phyloP scores from a whole-genome alignment of 306 rosid species.

The Biancaea sappan region DNA sequence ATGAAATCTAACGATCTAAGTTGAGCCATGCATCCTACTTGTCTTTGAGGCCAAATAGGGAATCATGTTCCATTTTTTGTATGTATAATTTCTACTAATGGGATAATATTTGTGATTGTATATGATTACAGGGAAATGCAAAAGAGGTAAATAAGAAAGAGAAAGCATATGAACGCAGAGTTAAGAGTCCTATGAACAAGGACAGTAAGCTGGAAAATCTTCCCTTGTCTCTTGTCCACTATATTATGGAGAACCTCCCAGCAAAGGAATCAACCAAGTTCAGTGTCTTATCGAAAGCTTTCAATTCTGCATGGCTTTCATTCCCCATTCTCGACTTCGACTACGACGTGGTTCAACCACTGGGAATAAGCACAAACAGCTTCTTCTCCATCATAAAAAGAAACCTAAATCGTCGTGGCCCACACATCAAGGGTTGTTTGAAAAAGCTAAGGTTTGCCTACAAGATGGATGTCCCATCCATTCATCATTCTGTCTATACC shows the following conservation, averaged over 20 bases:
- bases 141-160: neutral
- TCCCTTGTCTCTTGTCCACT: neutral
- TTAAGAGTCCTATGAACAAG: neutral
- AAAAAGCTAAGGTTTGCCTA: neutral
- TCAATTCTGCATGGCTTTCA: neutral
- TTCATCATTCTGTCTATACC: neutral
- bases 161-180: too few relatives aligned
- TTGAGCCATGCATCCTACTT: too few relatives aligned
- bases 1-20: too few relatives aligned
- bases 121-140: neutral
- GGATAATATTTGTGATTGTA: neutral
- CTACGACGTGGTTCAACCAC: too few relatives aligned
- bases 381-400: neutral
- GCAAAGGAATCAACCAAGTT: neutral
- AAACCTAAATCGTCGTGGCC: neutral
- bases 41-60: too few relatives aligned
- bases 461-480: too few relatives aligned
- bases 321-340: neutral
- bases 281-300: neutral
- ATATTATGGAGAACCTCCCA: neutral
- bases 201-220: neutral
- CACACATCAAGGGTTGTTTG: neutral
- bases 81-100: too few relatives aligned
- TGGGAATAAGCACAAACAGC: neutral
- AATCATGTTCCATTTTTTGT: too few relatives aligned